A percentile compares a stretch with the other conserved stretches of the same genome.
These are phyloP conservation scores for Pyricularia pennisetigena DNA, from an alignment of 2,329 filamentous ascomycete genomes.

Conservation along the genomic window DNA sequence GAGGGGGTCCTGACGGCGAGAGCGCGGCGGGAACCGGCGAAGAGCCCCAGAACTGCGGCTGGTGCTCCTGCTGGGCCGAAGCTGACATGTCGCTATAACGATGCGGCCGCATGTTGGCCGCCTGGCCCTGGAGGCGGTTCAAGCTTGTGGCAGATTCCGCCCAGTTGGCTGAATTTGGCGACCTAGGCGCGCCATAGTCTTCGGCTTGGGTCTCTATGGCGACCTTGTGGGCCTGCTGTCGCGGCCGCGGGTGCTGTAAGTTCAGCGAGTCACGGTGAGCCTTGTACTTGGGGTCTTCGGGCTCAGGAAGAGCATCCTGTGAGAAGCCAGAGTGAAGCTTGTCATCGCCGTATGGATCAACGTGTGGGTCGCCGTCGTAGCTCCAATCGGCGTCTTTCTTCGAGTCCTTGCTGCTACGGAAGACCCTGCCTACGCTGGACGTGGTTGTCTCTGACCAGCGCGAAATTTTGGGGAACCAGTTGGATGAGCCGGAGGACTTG, in stretches of 20 bases:
- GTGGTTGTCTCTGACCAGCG: slow-evolving; percentile 96
- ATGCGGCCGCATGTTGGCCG: slow-evolving; percentile 22
- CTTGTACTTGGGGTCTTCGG: slow-evolving; percentile 69
- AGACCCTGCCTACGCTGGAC: slow-evolving; percentile 66
- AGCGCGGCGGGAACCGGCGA: slow-evolving; percentile 25
- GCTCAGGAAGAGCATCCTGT: slow-evolving; percentile 32
- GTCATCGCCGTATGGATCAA: slow-evolving; percentile 49
- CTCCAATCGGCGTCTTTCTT: slow-evolving; percentile 69
- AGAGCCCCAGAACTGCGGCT: slow-evolving; percentile 32
- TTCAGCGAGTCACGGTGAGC: slow-evolving; percentile 74
- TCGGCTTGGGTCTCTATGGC: slow-evolving; percentile 59
- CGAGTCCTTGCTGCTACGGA: slow-evolving; percentile 52
- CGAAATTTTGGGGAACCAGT: slow-evolving; percentile 83
- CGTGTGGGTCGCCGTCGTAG: slow-evolving; percentile 51
- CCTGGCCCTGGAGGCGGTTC: slow-evolving; percentile 35
- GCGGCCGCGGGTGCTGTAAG: slow-evolving; percentile 69
- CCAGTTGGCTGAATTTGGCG: slow-evolving; percentile 53
- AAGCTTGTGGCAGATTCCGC: slow-evolving; percentile 51
- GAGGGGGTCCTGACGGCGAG: slow-evolving; percentile 29
- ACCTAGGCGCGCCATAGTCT: slow-evolving; percentile 52
- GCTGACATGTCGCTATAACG: slow-evolving; percentile 37
- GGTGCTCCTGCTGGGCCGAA: slow-evolving; percentile 7
- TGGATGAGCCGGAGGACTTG: slow-evolving; percentile 73
- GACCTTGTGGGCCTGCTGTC: slow-evolving; percentile 62
- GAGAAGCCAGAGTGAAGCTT: slow-evolving; percentile 48